Conservation (phyloP, 257 asterid species). For the Przewalskia tangutica region DNA sequence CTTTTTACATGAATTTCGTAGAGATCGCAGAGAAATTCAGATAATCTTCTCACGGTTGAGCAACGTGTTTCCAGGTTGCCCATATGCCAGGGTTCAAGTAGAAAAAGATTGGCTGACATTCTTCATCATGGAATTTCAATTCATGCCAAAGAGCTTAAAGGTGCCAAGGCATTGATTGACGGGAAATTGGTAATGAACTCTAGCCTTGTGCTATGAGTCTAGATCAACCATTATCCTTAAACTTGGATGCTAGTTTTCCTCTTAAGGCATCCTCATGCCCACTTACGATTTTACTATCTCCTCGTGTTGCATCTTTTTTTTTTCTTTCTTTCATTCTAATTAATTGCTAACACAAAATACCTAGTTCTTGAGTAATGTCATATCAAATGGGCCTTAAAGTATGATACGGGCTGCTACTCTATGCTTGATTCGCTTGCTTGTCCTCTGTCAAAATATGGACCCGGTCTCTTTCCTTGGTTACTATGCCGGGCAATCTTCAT, state of each 20-base stretch:
- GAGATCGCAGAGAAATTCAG: neutral
- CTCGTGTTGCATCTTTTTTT: neutral
- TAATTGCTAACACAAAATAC: neutral
- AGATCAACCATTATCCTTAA: neutral
- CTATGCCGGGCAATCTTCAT: neutral
- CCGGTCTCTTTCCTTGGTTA: neutral
- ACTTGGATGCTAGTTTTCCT: neutral
- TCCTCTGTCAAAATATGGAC: neutral
- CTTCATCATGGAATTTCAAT: conserved; percentile 49
- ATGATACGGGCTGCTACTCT: neutral
- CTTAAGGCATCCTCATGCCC: neutral
- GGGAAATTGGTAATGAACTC: conserved; percentile 62
- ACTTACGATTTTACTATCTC: neutral
- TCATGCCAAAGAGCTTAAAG: conserved; percentile 65
- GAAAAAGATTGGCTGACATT: conserved; percentile 46
- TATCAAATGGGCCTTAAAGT: neutral
- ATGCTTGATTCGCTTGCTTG: neutral
- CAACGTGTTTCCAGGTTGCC: conserved; percentile 49
- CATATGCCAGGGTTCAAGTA: conserved; percentile 29
- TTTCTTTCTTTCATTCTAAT: neutral
- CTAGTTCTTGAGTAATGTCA: neutral
- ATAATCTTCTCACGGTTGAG: neutral
- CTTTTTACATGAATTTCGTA: neutral
- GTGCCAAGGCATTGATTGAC: conserved; percentile 61
- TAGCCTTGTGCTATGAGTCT: neutral